Evolutionary conservation across 208 protist genomes (phyloP).

Genomic region (Vickermania ingenoplastis): DNA sequence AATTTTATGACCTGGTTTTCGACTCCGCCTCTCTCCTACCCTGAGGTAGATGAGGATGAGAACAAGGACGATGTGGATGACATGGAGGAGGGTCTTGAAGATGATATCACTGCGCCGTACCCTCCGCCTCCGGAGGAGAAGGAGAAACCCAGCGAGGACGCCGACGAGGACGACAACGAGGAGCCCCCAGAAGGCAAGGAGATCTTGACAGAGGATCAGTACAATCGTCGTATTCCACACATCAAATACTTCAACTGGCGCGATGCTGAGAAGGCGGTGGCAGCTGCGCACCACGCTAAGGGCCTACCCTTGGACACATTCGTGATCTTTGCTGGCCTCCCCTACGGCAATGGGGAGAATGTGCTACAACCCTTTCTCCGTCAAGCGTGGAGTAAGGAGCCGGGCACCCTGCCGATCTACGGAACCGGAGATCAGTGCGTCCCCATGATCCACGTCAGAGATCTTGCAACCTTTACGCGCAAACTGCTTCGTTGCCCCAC

Average conservation of each 20-base stretch:
- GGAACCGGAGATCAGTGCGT: conserved; percentile 80
- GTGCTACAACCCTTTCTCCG: conserved; percentile 82
- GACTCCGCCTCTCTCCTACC: conserved; percentile 45
- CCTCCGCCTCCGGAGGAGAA: neutral
- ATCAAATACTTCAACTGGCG: conserved; percentile 86
- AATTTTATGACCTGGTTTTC: conserved; percentile 86
- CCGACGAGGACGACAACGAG: conserved; percentile 17
- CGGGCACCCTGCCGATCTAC: conserved; percentile 65
- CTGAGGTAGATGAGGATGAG: conserved; percentile 15
- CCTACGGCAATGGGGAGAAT: conserved; percentile 89
- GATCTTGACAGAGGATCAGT: conserved; percentile 89
- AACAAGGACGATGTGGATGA: conserved; percentile 14
- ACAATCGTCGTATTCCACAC: conserved; percentile 88
- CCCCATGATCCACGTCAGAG: conserved; percentile 88
- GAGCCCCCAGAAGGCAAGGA: conserved; percentile 19
- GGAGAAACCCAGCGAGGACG: conserved; percentile 11
- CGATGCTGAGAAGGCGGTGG: conserved; percentile 88
- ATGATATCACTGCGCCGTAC: conserved; percentile 12
- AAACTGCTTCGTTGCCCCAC: conserved; percentile 46
- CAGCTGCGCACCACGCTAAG: conserved; percentile 61
- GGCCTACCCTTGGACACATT: conserved; percentile 78
- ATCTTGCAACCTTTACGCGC: conserved; percentile 78
- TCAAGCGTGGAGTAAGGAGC: conserved; percentile 63
- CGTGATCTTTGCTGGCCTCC: conserved; percentile 81
- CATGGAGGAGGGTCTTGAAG: conserved; percentile 14